Evolutionary conservation across 345 rosid genomes (phyloP), one percentile per base, ranked within the genome.

Genomic region (Brassica juncea): DNA sequence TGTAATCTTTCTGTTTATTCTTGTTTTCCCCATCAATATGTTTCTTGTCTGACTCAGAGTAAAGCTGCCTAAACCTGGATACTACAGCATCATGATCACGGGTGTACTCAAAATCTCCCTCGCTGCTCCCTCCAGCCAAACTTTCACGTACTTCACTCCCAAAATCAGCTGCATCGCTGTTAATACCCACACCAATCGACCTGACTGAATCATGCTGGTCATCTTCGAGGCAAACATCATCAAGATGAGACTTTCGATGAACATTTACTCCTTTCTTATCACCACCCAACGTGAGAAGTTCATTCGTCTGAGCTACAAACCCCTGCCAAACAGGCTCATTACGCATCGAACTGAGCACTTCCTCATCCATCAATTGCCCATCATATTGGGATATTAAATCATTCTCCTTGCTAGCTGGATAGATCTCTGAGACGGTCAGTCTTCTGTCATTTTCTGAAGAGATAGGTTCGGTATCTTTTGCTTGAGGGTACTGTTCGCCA

Each of bases 261-360:
- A 86, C 95, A 65, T 81, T 79, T 71, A 76, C 68, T 62, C 71
- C 83, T 72, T 86, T 90, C 35, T 85, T 91, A 75, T 89, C 91
- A 58, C 86, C 96, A 58, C 87, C 96, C 74, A 91, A 73, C 89
- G 85, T 77, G 77, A 84, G 70, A 49, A 88, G 89, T 44, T 91
- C 97, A 84, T 90, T 92, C 15, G 94, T 87, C 80, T 89, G 93
- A 55, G 93, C 87, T 49, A 95, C 97, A 89, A 95, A 91, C 34
- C 98, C 99, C 85, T 90, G 90, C 98, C 99, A 93, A 64, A 93
- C 94, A 82, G 99, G 98, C 82, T 91, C 98, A 34, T 87, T 72
- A 54, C 87, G 89, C 92, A 91, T 92, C 70, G 91, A 86, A 81
- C 72, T 87, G 68, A 90, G 86, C 82, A 91, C 93, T 77, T 91